Evolutionary conservation across 129 eudicot genomes (phyloP), one percentile per base, ranked within the genome.

Genomic region (Smallanthus sonchifolius): DNA sequence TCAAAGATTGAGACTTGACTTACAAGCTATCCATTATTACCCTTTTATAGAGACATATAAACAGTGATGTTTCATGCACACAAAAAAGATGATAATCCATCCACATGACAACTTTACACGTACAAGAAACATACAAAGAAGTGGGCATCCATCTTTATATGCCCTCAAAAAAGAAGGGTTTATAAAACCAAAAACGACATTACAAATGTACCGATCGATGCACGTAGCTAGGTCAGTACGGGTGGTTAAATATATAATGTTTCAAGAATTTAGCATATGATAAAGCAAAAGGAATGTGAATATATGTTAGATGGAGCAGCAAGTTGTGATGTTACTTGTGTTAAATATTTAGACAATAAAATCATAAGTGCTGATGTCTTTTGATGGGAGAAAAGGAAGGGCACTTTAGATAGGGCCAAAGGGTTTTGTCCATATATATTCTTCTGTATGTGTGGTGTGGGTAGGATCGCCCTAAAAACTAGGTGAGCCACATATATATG

Each of bases 281-380:
- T 65, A 79, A 72, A 79, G 83, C 74, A 64, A 54, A 65, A 65
- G 61, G 77, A 78, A 78, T 51, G 38, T 19, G 77, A 79, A 79
- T 72, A 79, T 65, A 52, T 71, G 68, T 79, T 63, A 16, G 65
- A 60, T 30, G 0, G 73, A 70, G 47, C 16, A 73, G 67, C 83
- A 79, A 79, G 78, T 79, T 79, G 83, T 72, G 83, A 79, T 72
- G 78, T 65, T 72, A 79, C 78, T 72, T 54, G 67, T 64, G 78
- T 52, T 79, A 17, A 35, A 38, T 30, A 49, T 80, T 72, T 79
- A 70, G 79, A 83, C 82, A 72, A 83, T 87, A 87, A 67, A 84
- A 82, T 84, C 81, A 30, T 9, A 59, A 51, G 69, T 69, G 82
- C 80, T 20, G 16, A 19, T 30, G 8, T 14, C 66, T 81, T 74